Percentiles rank a stretch among this genome's conserved stretches.
Conservation (phyloP, 31 red algal genomes). For the Odonthalia washingtoniensis region DNA sequence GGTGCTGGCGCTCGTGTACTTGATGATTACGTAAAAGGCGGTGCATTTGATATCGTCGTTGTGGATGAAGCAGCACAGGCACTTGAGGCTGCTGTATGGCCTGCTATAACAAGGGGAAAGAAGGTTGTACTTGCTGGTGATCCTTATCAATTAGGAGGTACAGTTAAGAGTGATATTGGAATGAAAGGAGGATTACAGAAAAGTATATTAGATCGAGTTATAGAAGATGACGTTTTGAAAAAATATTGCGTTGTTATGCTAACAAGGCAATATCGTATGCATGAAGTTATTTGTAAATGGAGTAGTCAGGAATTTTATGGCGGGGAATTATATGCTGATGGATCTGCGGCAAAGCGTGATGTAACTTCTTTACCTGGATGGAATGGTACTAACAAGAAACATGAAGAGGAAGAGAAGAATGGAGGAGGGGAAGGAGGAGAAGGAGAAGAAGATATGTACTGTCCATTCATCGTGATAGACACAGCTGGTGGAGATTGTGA, state of each 20-base stretch:
- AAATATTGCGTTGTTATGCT: constrained; percentile 36
- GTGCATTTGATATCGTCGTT: constrained; percentile 73
- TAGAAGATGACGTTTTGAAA: constrained; percentile 23
- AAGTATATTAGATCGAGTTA: constrained; percentile 67
- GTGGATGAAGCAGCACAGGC: constrained; percentile 84
- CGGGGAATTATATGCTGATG: constrained; percentile 48
- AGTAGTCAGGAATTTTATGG: constrained; percentile 57
- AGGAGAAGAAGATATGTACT: constrained; percentile 29
- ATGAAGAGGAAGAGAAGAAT: not conserved
- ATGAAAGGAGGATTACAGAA: constrained; percentile 35
- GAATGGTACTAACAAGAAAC: not conserved
- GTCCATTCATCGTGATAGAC: constrained; percentile 30
- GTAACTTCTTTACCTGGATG: constrained; percentile 20
- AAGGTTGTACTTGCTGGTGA: constrained; percentile 71
- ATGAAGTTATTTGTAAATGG: constrained; percentile 62
- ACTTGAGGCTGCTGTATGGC: constrained; percentile 56
- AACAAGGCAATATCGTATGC: constrained; percentile 73
- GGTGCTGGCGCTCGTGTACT: constrained; percentile 62
- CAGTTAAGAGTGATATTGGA: constrained; percentile 33
- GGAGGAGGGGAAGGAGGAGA: too few relatives aligned
- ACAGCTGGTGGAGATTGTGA: constrained; percentile 55
- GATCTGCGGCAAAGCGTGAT: constrained; percentile 23
- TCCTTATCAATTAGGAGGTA: constrained; percentile 77
- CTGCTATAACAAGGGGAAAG: constrained; percentile 43
- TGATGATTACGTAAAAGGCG: constrained; percentile 41